phyloP scores from a whole-genome alignment of 1,139 yeast species.

The Diutina scorzettiae region DNA sequence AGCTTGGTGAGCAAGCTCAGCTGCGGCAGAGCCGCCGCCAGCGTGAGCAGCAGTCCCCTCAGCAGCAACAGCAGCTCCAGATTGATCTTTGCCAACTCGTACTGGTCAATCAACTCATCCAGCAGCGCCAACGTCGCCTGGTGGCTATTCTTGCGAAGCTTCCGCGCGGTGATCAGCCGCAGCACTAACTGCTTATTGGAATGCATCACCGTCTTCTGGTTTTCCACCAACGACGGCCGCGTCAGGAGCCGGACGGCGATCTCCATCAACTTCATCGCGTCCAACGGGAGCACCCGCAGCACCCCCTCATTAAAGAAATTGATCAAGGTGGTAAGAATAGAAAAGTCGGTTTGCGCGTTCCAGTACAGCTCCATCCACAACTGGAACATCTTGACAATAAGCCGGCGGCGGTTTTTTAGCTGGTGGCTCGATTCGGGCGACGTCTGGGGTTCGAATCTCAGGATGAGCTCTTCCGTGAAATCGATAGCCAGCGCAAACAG shows the following conservation, averaged over 20 bases:
- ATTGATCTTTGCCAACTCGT: conserved; percentile 2
- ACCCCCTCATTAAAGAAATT: conserved; percentile 72
- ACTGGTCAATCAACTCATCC: neutral
- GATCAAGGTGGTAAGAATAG: conserved; percentile 52
- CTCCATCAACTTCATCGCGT: conserved; percentile 49
- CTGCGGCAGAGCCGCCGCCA: neutral
- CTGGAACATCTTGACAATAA: conserved; percentile 57
- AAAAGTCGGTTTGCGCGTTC: conserved; percentile 52
- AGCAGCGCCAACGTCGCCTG: neutral
- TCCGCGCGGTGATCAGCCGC: conserved; percentile 1
- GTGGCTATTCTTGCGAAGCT: neutral
- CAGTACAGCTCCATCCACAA: conserved; percentile 87
- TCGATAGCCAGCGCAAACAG: conserved; percentile 62
- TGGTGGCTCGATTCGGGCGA: too few relatives aligned
- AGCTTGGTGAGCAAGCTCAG: neutral
- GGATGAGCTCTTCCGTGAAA: conserved; percentile 55
- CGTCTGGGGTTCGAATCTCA: conserved; percentile 48
- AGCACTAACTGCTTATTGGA: neutral
- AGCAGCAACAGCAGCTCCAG: conserved; percentile 5
- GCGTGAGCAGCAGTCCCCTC: neutral
- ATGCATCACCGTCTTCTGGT: neutral
- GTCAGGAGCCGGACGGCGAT: conserved; percentile 39
- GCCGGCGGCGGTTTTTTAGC: conserved; percentile 51
- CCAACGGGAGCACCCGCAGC: conserved; percentile 44
- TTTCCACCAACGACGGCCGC: conserved; percentile 2